Evolutionary conservation across 1,139 yeast genomes (phyloP).

Genomic region (Blastobotrys aristatus): DNA sequence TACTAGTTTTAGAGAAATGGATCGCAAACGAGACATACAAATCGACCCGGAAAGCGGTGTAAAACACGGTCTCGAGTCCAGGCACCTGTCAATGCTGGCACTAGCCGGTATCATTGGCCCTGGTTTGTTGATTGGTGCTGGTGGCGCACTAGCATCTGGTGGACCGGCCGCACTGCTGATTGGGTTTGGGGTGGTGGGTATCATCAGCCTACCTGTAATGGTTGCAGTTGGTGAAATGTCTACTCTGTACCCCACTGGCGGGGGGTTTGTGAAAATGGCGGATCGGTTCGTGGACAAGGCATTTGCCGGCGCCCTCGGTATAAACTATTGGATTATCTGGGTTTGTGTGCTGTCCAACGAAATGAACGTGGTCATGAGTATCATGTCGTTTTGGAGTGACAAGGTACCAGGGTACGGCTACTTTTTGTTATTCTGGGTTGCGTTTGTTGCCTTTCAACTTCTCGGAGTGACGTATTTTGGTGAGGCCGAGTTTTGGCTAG

Average conservation of each 20-base stretch:
- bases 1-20: too few relatives aligned
- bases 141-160: constrained; percentile 58
- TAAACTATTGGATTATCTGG: constrained; percentile 62
- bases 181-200: constrained; percentile 59
- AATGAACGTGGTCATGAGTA: constrained; percentile 51
- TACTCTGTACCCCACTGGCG: constrained; percentile 70
- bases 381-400: constrained; percentile 57
- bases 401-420: constrained; percentile 58
- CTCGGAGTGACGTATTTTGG: constrained; percentile 70
- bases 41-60: constrained; percentile 3
- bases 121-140: constrained; percentile 72
- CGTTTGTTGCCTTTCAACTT: constrained; percentile 68
- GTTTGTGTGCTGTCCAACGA: constrained; percentile 57
- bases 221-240: constrained; percentile 78
- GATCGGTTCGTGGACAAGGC: constrained; percentile 64
- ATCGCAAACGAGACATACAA: too few relatives aligned
- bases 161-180: constrained; percentile 85
- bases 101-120: constrained; percentile 84
- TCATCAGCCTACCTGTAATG: constrained; percentile 38
- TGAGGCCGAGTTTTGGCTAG: constrained; percentile 61
- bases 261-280: constrained; percentile 71
- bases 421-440: constrained; percentile 65
- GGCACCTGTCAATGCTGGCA: constrained; percentile 66
- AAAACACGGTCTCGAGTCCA: constrained; percentile 34
- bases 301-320: constrained; percentile 59